These are phyloP conservation scores for Pelargonium fulgidum DNA, from an alignment of 441 rosid species.

Conservation along the genomic window DNA sequence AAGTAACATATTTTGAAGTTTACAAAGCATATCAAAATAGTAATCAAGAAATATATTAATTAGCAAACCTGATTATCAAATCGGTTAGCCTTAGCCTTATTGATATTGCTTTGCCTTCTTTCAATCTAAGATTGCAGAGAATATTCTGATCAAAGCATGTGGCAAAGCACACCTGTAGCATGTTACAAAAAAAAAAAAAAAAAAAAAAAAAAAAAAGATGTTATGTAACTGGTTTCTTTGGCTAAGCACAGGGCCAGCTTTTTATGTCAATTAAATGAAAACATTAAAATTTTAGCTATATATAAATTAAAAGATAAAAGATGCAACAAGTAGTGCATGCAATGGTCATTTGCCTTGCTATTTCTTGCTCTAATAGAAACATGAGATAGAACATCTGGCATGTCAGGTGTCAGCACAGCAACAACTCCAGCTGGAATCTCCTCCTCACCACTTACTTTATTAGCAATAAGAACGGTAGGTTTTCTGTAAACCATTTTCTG, in stretches of 20 bases:
- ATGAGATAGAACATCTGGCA: constrained; percentile 80
- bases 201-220: not conserved
- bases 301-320: not conserved
- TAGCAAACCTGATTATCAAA: constrained; percentile 44
- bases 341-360: constrained; percentile 41
- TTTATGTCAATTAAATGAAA: constrained; percentile 15
- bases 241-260: constrained; percentile 11
- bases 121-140: constrained; percentile 46
- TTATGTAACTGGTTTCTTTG: constrained; percentile 15
- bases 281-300: not conserved
- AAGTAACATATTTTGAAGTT: constrained; percentile 9
- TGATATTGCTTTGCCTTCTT: constrained; percentile 60
- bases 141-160: constrained; percentile 69
- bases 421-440: constrained; percentile 77
- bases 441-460: constrained; percentile 70
- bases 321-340: not conserved
- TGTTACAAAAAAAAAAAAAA: not conserved
- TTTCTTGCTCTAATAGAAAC: constrained; percentile 82
- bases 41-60: constrained; percentile 2
- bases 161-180: constrained; percentile 74
- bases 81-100: constrained; percentile 38
- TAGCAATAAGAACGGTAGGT: constrained; percentile 63
- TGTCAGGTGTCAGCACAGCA: constrained; percentile 70
- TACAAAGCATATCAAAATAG: not conserved
- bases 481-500: constrained; percentile 55